phyloP scores from a whole-genome alignment of 495 filamentous ascomycete species.

The Tuber melanosporum region DNA sequence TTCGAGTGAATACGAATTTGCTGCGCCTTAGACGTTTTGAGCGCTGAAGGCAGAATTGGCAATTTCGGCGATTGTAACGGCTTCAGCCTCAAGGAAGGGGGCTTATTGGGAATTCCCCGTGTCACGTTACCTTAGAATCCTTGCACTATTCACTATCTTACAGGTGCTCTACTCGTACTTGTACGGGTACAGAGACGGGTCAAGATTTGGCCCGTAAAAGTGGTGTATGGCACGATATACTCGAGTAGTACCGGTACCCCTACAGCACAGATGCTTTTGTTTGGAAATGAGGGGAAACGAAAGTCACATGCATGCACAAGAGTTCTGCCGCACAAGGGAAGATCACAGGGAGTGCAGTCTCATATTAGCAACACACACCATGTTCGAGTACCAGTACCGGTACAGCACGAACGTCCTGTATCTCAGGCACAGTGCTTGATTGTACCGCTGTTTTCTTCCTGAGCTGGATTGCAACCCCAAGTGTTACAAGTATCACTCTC shows the following conservation, averaged over 20 bases:
- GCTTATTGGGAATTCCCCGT: neutral
- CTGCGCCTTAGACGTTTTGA: neutral
- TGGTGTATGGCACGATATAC: too few relatives aligned
- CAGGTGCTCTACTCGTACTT: neutral
- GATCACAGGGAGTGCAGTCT: neutral
- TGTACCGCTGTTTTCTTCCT: neutral
- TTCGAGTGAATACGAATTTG: neutral
- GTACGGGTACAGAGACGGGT: neutral
- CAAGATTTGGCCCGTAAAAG: neutral
- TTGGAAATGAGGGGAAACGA: neutral
- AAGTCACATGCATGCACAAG: neutral
- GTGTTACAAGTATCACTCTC: neutral
- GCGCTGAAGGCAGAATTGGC: neutral
- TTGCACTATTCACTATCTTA: neutral
- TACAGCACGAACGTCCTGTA: neutral
- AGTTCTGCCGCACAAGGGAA: neutral
- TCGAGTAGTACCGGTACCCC: too few relatives aligned
- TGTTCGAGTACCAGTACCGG: neutral
- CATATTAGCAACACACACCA: neutral
- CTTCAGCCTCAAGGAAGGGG: neutral
- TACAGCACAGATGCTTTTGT: neutral
- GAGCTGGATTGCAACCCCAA: neutral
- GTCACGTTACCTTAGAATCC: neutral
- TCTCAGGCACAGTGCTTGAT: neutral
- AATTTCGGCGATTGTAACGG: neutral